Evolutionary conservation across 768 basidiomycete species (phyloP), one percentile per base, ranked within the genome.

Genomic region (Phallus indusiatus): DNA sequence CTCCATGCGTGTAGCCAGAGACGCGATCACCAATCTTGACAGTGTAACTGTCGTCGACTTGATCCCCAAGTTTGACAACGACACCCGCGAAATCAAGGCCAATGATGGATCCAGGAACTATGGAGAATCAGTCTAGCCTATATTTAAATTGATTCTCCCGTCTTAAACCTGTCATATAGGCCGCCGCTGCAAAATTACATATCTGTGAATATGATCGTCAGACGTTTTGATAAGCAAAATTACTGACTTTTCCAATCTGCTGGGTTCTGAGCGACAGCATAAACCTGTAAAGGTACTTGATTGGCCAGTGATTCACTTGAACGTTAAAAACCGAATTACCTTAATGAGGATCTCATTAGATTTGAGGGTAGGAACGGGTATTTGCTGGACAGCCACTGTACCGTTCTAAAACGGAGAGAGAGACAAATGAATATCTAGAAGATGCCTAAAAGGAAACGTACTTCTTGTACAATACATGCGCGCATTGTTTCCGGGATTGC

Each of bases 221-320:
- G 42, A 47, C 1, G 47, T 56, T 47, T 56, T 14, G n/a, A 12
- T 28, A 28, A 28, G 28, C 28, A 55, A 14, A 21, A 17, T 14
- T 10, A 56, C 55, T 20, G 18, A 56, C 55, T 12, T 55, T 55
- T 55, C 54, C 54, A 55, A n/a, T 55, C 54, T 5, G 54, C 47
- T 17, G 54, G 54, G 17, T 55, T 55, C 37, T 55, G 54, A 18
- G 54, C 54, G 16, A 46, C 20, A 9, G 54, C 54, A n/a, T 33
- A 17, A 21, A 55, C 54, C 54, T 55, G 22, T 5, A n/a, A 9
- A 20, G 14, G 20, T 20, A 55, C 20, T 18, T 3, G 28, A n/a
- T 28, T 28, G 7, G 28, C 28, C 28, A 28, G 28, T 7, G 5
- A 2, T 53, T n/a, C 22, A 4, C 33, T 20, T 1, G 3, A 53